Conservation (phyloP, 2,329 filamentous ascomycete genomes). For the Talaromyces sp. region DNA sequence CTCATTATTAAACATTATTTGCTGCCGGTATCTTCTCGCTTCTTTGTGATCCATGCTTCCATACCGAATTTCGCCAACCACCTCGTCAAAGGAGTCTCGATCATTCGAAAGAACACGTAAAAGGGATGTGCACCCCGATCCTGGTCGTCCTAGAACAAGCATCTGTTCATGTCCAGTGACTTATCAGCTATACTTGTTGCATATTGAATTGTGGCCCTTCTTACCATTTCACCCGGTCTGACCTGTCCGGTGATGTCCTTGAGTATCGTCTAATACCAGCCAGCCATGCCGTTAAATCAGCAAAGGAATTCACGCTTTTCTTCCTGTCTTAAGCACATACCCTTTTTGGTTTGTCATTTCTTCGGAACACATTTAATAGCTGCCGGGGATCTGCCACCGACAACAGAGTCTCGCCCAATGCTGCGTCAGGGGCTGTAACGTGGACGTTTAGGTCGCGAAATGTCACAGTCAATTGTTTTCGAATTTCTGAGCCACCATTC, state of each 20-base stretch:
- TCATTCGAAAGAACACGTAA: constrained; percentile 64
- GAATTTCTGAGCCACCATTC: constrained; percentile 5
- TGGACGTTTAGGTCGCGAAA: constrained; percentile 30
- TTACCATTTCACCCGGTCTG: constrained; percentile 40
- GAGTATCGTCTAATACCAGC: constrained; percentile 30
- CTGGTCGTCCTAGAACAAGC: constrained; percentile 62
- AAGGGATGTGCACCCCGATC: constrained; percentile 65
- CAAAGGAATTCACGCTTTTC: constrained; percentile 9
- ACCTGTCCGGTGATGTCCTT: constrained; percentile 36
- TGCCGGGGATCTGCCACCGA: constrained; percentile 29
- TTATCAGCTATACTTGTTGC: neutral
- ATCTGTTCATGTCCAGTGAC: constrained; percentile 34
- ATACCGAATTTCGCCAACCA: constrained; percentile 49
- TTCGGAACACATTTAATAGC: constrained; percentile 16
- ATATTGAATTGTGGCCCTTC: neutral
- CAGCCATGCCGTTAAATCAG: neutral
- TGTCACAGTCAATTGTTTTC: constrained; percentile 30
- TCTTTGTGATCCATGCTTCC: constrained; percentile 48
- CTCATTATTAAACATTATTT: constrained; percentile 67
- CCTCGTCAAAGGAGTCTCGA: constrained; percentile 52
- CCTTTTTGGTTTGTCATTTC: constrained; percentile 20
- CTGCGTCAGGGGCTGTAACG: constrained; percentile 31
- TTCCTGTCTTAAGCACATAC: constrained; percentile 4
- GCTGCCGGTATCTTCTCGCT: constrained; percentile 37
- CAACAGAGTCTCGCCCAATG: constrained; percentile 28